Evolutionary conservation across 495 filamentous ascomycete species (phyloP).

Genomic region (Daldinia bambusicola): DNA sequence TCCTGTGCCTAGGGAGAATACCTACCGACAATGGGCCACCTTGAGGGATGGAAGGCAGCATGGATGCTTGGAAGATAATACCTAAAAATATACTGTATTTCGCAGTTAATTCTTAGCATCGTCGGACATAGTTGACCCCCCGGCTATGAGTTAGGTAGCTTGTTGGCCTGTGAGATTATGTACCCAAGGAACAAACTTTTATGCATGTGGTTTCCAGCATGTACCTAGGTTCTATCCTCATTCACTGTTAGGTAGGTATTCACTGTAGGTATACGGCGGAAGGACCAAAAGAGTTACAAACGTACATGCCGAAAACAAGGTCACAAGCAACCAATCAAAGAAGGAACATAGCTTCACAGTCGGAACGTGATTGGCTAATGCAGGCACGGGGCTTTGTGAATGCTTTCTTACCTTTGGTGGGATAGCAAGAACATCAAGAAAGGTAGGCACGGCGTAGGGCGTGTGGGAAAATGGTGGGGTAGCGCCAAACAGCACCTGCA

Average conservation of each 20-base stretch:
- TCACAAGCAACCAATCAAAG: neutral
- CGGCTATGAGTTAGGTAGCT: neutral
- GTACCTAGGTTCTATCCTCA: neutral
- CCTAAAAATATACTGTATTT: neutral
- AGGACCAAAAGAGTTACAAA: neutral
- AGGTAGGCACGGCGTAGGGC: neutral
- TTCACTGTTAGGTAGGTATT: slow-evolving; percentile 5
- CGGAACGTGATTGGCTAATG: neutral
- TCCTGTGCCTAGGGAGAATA: too few relatives aligned
- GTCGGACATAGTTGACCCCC: slow-evolving; percentile 24
- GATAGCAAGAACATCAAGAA: neutral
- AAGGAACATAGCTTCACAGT: neutral
- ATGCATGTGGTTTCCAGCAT: slow-evolving; percentile 36
- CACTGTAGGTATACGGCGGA: slow-evolving; percentile 10
- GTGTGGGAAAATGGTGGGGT: slow-evolving; percentile 23
- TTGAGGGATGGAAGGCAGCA: neutral
- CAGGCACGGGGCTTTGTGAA: slow-evolving; percentile 8
- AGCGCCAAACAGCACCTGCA: slow-evolving; percentile 16
- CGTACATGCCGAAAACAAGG: neutral
- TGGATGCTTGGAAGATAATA: neutral
- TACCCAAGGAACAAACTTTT: slow-evolving; percentile 19
- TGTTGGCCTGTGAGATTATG: neutral
- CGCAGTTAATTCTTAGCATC: slow-evolving; percentile 20
- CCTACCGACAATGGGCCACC: neutral
- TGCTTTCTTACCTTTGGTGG: neutral